A percentile compares a stretch with the other conserved stretches of the same genome.
Conservation (phyloP, 306 rosid species). For the Dryas drummondii region DNA sequence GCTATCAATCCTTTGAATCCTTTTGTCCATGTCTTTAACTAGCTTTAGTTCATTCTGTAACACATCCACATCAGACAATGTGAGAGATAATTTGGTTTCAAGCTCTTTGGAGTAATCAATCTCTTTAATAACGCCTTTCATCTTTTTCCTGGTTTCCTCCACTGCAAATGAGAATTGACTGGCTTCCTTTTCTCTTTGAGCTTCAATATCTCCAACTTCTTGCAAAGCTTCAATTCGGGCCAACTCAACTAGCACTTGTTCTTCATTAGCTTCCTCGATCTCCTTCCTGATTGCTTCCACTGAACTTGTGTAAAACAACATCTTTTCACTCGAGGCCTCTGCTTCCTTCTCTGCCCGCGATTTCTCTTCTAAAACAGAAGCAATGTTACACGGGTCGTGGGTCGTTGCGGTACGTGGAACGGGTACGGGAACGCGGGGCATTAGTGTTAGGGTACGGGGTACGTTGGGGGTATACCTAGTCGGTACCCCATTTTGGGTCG, state of each 20-base stretch:
- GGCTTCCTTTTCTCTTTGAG: conserved; percentile 54
- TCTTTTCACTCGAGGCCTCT: conserved; percentile 42
- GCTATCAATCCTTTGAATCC: conserved; percentile 39
- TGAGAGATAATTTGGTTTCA: conserved; percentile 55
- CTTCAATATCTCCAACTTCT: conserved; percentile 57
- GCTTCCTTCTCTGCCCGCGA: conserved; percentile 46
- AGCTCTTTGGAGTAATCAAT: conserved; percentile 58
- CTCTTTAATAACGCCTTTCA: conserved; percentile 46
- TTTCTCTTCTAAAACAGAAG: too few relatives aligned
- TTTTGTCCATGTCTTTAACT: conserved; percentile 48
- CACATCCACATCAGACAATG: conserved; percentile 62
- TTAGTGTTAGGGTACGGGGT: too few relatives aligned
- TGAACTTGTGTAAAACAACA: conserved; percentile 32
- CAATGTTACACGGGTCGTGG: too few relatives aligned
- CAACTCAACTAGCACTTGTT: conserved; percentile 77
- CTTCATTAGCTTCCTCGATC: conserved; percentile 71
- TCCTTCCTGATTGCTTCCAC: conserved; percentile 54
- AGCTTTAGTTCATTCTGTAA: conserved; percentile 54
- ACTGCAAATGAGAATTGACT: conserved; percentile 38
- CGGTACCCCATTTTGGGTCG: too few relatives aligned
- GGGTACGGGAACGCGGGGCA: too few relatives aligned
- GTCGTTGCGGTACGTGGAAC: too few relatives aligned
- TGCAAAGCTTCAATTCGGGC: conserved; percentile 85
- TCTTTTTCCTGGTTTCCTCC: conserved; percentile 42
- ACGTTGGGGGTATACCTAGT: too few relatives aligned